Base-by-base conservation (phyloP, 257 asterid species). In the Solanum infundibuliforme region DNA sequence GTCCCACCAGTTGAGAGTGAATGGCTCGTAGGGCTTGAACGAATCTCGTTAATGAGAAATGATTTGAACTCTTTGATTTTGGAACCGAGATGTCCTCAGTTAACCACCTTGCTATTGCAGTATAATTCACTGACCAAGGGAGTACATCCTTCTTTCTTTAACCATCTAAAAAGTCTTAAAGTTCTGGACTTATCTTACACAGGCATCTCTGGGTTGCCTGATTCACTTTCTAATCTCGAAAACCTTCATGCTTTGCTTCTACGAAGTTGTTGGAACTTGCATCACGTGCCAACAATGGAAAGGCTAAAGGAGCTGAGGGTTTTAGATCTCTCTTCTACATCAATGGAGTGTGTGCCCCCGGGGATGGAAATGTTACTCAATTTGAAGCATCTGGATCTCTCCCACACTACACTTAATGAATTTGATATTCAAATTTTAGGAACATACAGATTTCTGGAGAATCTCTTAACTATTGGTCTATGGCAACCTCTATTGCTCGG, bases 31-130 rank as follows among this genome's bases (percentile, higher is more conserved):
- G 86, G 76, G 41, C 91, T 90, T 36, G 90, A 86, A 72, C 79
- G 93, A 46, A 89, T 89, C n/a, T 91, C 93, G 8, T 48, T 91
- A 36, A 87, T 91, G 91, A 86, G 86, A 83, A 91, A 91, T 60
- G 90, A 91, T 86, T 83, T 91, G 85, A 20, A 79, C 69, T 34
- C 65, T 16, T 88, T 91, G 85, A 27, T 21, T 43, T 12, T 69
- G 46, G 87, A 75, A 84, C 91, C 91, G 16, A 77, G 43, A 25
- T 89, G 91, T 71, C 90, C 89, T 9, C 87, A 77, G 52, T 85
- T 89, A 21, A 62, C 87, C n/a, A 88, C 93, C 5, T 79, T 91
- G 46, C 87, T 91, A 10, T 62, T 91, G 89, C 93, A 91, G 48
- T 91, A 86, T 34, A 91, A 88, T 81, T 88, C 90, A 34, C n/a